Evolutionary conservation across 305 asterid species (phyloP), one percentile per base, ranked within the genome.

Genomic region (Solanum aculeatissimum): DNA sequence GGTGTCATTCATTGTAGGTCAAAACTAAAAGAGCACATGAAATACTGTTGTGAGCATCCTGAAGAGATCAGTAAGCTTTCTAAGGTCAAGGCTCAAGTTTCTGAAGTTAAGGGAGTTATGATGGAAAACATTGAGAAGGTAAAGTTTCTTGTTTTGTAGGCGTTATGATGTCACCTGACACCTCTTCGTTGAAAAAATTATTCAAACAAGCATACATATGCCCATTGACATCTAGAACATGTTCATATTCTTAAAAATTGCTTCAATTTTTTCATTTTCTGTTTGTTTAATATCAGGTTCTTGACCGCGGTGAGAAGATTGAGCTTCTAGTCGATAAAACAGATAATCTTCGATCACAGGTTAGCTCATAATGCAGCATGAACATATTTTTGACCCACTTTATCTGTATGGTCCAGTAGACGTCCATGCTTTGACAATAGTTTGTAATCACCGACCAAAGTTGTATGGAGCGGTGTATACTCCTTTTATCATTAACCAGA

Each of bases 101-200:
- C 93, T 47, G 96, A 92, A 88, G 98, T 94, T 0, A 94, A 94
- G 84, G 96, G 96, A 38, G 96, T 94, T 80, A 94, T 94, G 98
- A 91, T 94, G 95, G 95, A 92, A 77, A 94, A 94, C 85, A 93
- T 95, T 69, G 98, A 95, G 87, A 95, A 95, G 98, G 98, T 93
- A 10, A 12, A 21, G 1, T 27, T 65, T 63, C 3, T 63, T 27
- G 9, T 15, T 51, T 15, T 51, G 12, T 54, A 18, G 38, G 38
- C 38, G 4, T 32, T 6, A 60, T 60, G 32, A 60, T 60, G 68
- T 23, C 0, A 65, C 18, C 13, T 65, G 43, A 65, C 42, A 65
- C 43, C 18, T 3, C 43, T 29, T 65, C 23, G 68, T 60, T 16
- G 18, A 12, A 58, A 58, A 21, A 35, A 35, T 35, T 35, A 35